phyloP scores from a whole-genome alignment of 202 grass and related monocot genomes.

The Carex arenaria region DNA sequence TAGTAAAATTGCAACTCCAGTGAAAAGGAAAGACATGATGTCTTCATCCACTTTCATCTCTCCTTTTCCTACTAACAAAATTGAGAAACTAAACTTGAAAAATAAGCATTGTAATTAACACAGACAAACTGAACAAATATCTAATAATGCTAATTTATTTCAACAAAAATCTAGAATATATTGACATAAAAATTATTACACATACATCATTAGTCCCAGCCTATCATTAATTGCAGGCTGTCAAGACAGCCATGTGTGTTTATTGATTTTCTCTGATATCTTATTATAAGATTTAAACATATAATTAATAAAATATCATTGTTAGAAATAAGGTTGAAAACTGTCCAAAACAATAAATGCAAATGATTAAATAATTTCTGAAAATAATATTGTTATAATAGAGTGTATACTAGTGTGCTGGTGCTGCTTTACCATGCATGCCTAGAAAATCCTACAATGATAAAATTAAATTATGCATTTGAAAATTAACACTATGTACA shows the following conservation, averaged over 20 bases:
- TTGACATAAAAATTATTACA: neutral
- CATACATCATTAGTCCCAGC: constrained; percentile 80
- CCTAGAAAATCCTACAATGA: neutral
- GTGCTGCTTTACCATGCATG: neutral
- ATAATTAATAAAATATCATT: too few relatives aligned
- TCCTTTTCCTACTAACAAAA: constrained; percentile 37
- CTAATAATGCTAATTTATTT: neutral
- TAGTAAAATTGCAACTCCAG: too few relatives aligned
- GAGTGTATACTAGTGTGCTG: neutral
- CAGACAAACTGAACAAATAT: neutral
- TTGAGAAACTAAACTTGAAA: neutral
- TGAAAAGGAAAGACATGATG: neutral
- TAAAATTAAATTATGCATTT: neutral
- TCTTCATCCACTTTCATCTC: constrained; percentile 80
- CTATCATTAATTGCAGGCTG: neutral
- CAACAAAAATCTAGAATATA: neutral
- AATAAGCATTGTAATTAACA: neutral
- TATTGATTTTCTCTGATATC: too few relatives aligned
- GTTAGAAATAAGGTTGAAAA: too few relatives aligned
- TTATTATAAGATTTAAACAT: too few relatives aligned
- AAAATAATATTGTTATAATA: neutral
- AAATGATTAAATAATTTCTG: neutral
- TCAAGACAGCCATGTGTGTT: too few relatives aligned
- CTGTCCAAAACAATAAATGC: neutral
- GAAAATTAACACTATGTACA: neutral